Evolutionary conservation across 768 basidiomycete genomes (phyloP).

Genomic region (Porphyrellus cyaneotinctus): DNA sequence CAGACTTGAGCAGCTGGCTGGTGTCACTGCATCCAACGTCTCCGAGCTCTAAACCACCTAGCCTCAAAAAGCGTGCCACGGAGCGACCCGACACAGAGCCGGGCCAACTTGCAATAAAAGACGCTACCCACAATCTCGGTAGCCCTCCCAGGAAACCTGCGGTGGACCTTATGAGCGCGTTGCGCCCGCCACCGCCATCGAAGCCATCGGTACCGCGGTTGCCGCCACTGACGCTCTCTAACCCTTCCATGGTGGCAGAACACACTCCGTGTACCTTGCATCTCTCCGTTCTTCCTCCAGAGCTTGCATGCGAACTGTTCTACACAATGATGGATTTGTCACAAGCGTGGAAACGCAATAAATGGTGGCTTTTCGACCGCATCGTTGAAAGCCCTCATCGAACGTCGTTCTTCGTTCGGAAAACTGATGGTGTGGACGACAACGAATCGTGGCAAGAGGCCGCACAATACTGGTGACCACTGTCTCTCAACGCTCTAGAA

Average conservation of each 20-base stretch:
- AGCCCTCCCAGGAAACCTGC: slow-evolving; percentile 29
- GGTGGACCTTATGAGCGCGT: slow-evolving; percentile 51
- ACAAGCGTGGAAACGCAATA: slow-evolving; percentile 62
- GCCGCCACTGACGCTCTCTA: slow-evolving; percentile 60
- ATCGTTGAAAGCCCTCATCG: slow-evolving; percentile 81
- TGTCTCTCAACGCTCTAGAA: neutral
- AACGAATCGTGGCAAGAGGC: slow-evolving; percentile 63
- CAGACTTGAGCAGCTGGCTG: slow-evolving; percentile 56
- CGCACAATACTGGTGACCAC: slow-evolving; percentile 65
- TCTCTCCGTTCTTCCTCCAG: slow-evolving; percentile 60
- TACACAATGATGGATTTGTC: slow-evolving; percentile 66
- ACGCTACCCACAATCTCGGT: slow-evolving; percentile 10
- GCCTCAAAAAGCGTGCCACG: slow-evolving; percentile 14
- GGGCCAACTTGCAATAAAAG: slow-evolving; percentile 12
- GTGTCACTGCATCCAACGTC: slow-evolving; percentile 9
- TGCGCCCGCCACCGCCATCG: slow-evolving; percentile 46
- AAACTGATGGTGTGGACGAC: slow-evolving; percentile 40
- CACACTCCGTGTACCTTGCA: slow-evolving; percentile 78
- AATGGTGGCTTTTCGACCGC: slow-evolving; percentile 83
- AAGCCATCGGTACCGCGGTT: slow-evolving; percentile 35
- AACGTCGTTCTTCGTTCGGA: slow-evolving; percentile 72
- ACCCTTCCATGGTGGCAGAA: slow-evolving; percentile 57
- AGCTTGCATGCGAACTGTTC: slow-evolving; percentile 72
- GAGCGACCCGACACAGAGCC: slow-evolving; percentile 1
- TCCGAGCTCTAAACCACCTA: slow-evolving; percentile 20